Evolutionary conservation across 306 rosid genomes (phyloP).

Genomic region (Acacia acuminata): DNA sequence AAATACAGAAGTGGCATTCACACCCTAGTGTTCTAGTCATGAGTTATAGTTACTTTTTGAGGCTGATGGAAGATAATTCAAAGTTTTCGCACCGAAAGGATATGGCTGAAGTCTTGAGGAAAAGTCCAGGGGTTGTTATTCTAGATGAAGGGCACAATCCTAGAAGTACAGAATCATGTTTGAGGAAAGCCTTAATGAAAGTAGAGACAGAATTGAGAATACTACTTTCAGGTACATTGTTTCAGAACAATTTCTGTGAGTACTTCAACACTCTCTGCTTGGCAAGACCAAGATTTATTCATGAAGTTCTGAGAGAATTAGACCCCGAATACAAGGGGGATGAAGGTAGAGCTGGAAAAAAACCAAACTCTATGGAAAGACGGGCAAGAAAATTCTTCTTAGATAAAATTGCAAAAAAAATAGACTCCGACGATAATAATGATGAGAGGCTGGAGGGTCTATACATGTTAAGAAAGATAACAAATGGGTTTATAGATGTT

Average conservation of each 20-base stretch:
- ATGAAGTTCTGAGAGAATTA: slow-evolving; percentile 72
- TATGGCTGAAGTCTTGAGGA: slow-evolving; percentile 86
- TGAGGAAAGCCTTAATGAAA: slow-evolving; percentile 91
- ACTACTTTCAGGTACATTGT: slow-evolving; percentile 91
- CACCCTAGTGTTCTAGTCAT: slow-evolving; percentile 92
- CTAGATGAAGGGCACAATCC: slow-evolving; percentile 98
- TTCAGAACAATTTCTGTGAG: slow-evolving; percentile 94
- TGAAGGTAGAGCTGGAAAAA: slow-evolving; percentile 44
- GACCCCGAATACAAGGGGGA: slow-evolving; percentile 70
- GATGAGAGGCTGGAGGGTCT: slow-evolving; percentile 78
- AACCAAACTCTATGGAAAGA: slow-evolving; percentile 53
- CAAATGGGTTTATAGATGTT: slow-evolving; percentile 83
- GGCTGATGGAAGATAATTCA: slow-evolving; percentile 84
- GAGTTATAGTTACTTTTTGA: slow-evolving; percentile 87
- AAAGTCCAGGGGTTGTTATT: slow-evolving; percentile 82
- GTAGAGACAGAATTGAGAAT: slow-evolving; percentile 81
- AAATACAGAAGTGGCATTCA: slow-evolving; percentile 92
- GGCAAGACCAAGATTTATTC: slow-evolving; percentile 80
- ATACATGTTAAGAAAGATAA: slow-evolving; percentile 75
- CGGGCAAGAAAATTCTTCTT: slow-evolving; percentile 85
- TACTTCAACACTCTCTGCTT: slow-evolving; percentile 89
- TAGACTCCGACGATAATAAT: slow-evolving; percentile 58
- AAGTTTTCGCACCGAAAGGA: slow-evolving; percentile 72
- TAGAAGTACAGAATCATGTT: slow-evolving; percentile 86
- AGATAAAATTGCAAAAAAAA: slow-evolving; percentile 77